Percentiles rank a stretch among this genome's conserved stretches.
Conservation (phyloP, 768 basidiomycete genomes). For the Boletus tylopilopsis region DNA sequence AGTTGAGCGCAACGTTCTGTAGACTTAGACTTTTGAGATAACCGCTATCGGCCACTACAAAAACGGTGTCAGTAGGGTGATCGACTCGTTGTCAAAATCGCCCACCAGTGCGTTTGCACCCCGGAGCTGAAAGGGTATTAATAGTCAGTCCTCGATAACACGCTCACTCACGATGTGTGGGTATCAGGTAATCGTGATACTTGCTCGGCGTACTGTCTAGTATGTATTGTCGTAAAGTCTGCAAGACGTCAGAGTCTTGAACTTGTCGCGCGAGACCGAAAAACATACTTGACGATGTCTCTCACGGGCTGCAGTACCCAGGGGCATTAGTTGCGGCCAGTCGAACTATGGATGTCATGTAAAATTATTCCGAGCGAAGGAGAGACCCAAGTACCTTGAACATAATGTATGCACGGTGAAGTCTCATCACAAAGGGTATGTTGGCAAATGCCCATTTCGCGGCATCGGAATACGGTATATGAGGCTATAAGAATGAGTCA, state of each 20-base stretch:
- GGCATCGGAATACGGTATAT: conserved; percentile 37
- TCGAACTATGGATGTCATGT: conserved; percentile 15
- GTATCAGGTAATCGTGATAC: conserved; percentile 44
- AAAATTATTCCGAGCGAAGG: not conserved
- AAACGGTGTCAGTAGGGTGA: not conserved
- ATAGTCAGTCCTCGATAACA: not conserved
- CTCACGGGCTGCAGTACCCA: conserved; percentile 7
- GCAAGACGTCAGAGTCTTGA: not conserved
- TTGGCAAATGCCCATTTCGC: conserved; percentile 52
- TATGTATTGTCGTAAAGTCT: conserved; percentile 47
- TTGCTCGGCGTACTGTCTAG: conserved; percentile 45
- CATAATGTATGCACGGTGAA: conserved; percentile 51
- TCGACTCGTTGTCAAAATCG: not conserved
- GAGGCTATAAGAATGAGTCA: conserved; percentile 32
- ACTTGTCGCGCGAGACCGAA: not conserved
- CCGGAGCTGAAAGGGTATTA: conserved; percentile 39
- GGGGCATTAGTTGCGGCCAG: conserved; percentile 12
- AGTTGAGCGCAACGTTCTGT: conserved; percentile 23
- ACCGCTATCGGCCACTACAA: conserved; percentile 27
- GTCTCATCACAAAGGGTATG: conserved; percentile 48
- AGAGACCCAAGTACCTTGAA: conserved; percentile 32
- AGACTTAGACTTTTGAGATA: conserved; percentile 21
- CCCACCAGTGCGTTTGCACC: conserved; percentile 50
- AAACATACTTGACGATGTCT: conserved; percentile 11
- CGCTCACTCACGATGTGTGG: conserved; percentile 43